Conservation (phyloP, 2,329 filamentous ascomycete species). For the Talaromyces rugulosus region DNA sequence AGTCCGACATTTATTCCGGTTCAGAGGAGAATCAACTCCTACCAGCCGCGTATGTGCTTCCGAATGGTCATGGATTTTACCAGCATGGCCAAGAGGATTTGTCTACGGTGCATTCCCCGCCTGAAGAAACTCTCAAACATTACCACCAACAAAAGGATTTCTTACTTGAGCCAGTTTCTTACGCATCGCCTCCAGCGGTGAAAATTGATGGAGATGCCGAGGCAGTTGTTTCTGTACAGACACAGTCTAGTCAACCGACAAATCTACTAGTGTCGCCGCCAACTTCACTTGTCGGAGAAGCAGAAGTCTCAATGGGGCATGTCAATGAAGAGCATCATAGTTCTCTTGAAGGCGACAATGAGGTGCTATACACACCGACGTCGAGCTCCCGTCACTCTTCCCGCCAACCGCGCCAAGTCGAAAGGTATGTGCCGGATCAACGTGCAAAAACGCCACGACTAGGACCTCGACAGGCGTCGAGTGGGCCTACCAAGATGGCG, state of each 20-base stretch:
- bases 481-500: slow-evolving; percentile 9
- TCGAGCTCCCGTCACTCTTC: slow-evolving; percentile 42
- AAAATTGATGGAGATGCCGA: slow-evolving; percentile 31
- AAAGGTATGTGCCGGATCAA: slow-evolving; percentile 35
- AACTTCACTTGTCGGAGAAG: slow-evolving; percentile 40
- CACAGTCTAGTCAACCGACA: slow-evolving; percentile 26
- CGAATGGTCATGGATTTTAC: slow-evolving; percentile 14
- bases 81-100: slow-evolving; percentile 3
- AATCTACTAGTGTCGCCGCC: slow-evolving; percentile 42
- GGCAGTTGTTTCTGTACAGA: slow-evolving; percentile 23
- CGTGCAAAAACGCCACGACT: slow-evolving; percentile 16
- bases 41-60: slow-evolving; percentile 14
- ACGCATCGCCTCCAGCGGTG: slow-evolving; percentile 35
- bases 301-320: slow-evolving; percentile 26
- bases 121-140: slow-evolving; percentile 2
- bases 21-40: slow-evolving; percentile 16
- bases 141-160: slow-evolving; percentile 17
- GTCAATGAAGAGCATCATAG: slow-evolving; percentile 23
- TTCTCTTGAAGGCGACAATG: slow-evolving; percentile 21
- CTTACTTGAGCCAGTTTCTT: slow-evolving; percentile 24
- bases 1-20: slow-evolving; percentile 19
- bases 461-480: slow-evolving; percentile 4
- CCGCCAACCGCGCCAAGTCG: slow-evolving; percentile 39
- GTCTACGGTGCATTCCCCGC: slow-evolving; percentile 11
- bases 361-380: slow-evolving; percentile 31